These are phyloP conservation scores for Xylaria sp. DNA, from an alignment of 2,329 filamentous ascomycete genomes.

Conservation along the genomic window DNA sequence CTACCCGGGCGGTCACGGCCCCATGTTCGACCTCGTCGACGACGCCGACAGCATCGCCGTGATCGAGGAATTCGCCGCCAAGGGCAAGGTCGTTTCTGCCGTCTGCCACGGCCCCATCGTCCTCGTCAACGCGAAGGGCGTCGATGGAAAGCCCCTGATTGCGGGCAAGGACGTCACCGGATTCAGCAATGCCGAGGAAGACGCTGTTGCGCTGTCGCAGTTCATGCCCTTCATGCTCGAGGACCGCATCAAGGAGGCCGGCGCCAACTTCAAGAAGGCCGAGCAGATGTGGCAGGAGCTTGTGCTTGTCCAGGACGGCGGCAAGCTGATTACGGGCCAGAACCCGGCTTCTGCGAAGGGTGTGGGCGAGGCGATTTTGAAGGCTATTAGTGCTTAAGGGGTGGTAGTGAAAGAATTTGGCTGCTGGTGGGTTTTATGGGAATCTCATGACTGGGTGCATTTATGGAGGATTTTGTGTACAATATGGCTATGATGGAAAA, in stretches of 20 bases:
- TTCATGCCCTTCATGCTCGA: slow-evolving; percentile 58
- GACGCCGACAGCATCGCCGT: slow-evolving; percentile 54
- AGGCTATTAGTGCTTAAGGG: slow-evolving; percentile 36
- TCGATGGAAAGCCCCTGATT: slow-evolving; percentile 49
- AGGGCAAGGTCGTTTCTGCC: slow-evolving; percentile 58
- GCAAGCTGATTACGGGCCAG: slow-evolving; percentile 52
- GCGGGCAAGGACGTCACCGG: slow-evolving; percentile 54
- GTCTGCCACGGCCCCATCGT: slow-evolving; percentile 66
- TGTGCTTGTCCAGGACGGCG: slow-evolving; percentile 42
- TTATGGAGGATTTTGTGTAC: too few species aligned
- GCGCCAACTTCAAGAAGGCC: slow-evolving; percentile 53
- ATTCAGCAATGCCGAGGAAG: slow-evolving; percentile 55
- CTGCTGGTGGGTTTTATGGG: neutral
- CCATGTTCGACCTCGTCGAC: slow-evolving; percentile 62
- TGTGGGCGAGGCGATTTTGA: slow-evolving; percentile 47
- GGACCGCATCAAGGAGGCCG: slow-evolving; percentile 46
- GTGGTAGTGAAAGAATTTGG: neutral
- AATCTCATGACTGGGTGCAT: too few species aligned
- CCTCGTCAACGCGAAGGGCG: slow-evolving; percentile 46
- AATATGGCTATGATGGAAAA: too few species aligned
- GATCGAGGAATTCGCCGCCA: slow-evolving; percentile 56
- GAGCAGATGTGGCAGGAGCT: slow-evolving; percentile 44
- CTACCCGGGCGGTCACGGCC: slow-evolving; percentile 54
- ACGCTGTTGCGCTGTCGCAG: slow-evolving; percentile 35
- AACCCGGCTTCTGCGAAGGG: slow-evolving; percentile 49